phyloP scores from a whole-genome alignment of 768 basidiomycete species.

The Saitozyma podzolica region DNA sequence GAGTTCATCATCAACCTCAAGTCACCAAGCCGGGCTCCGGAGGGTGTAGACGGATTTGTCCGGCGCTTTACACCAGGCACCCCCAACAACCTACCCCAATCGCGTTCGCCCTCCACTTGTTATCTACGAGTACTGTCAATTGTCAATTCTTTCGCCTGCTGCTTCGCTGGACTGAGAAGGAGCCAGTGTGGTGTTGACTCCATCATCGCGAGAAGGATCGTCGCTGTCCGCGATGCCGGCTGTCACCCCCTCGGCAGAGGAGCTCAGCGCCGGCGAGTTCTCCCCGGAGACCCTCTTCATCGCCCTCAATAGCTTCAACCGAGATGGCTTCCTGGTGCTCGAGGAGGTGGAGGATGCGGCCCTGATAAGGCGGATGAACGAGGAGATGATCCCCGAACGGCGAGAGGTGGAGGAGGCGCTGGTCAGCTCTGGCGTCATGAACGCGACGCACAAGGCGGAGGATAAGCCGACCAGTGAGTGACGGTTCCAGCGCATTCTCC shows the following conservation, averaged over 20 bases:
- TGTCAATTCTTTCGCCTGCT: no score
- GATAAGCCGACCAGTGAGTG: constrained; percentile 2
- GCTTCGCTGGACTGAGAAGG: no score
- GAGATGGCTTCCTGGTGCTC: constrained; percentile 14
- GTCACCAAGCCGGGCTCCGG: no score
- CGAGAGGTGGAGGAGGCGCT: not conserved
- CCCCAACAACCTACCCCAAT: no score
- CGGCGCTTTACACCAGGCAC: no score
- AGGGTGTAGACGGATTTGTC: no score
- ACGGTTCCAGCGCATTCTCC: not conserved
- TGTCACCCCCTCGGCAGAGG: constrained; percentile 3
- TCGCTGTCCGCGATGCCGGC: not conserved
- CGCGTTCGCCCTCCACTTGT: no score
- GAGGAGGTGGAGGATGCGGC: constrained; percentile 1
- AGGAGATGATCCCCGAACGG: not conserved
- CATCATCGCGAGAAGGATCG: no score
- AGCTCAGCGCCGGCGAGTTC: constrained; percentile 6
- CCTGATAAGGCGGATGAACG: constrained; percentile 1
- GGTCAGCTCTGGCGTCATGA: not conserved
- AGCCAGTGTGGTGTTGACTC: no score
- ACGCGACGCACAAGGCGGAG: constrained; percentile 9
- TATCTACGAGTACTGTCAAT: no score
- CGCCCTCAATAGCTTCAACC: constrained; percentile 6
- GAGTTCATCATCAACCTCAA: no score
- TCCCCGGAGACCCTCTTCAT: constrained; percentile 12